Base-by-base conservation (phyloP, 2,329 filamentous ascomycete genomes). In the Lachnellula suecica region DNA sequence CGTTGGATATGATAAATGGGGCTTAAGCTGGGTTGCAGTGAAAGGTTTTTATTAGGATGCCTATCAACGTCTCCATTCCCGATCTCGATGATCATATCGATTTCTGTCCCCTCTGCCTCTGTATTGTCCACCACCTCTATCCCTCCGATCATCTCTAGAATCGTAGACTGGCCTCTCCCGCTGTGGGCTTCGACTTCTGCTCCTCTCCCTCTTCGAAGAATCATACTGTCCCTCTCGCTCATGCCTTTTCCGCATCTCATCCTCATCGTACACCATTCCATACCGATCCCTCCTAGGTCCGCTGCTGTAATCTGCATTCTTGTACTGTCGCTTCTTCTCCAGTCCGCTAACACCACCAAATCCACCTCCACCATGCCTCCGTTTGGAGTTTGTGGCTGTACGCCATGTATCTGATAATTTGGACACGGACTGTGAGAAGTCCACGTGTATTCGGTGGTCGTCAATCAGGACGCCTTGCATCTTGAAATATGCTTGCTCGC, bases 381-480 rank as follows among this genome's bases (percentile, higher is more conserved):
- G 82, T 74, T 96, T 97, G 37, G 80, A 82, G 66, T 96, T 96
- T 19, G 92, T 91, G 38, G 87, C 86, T 54, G 84, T 87, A 57
- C 94, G 82, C 94, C 94, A 99, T 15, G 86, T 85, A 57, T 96
- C 90, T 42, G 91, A 94, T 7, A 99, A 74, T 67, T 91, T 93
- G 57, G 85, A 82, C 56, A 92, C 94, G 68, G 91, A 96, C 74
- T 99, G 94, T 10, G 92, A 97, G 71, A 99, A 99, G 72, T 99
- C 94, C 51, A 99, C 94, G 67, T 99, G 94, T 58, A 99, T 99
- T 38, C 94, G 87, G 59, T 96, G 89, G 64, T 99, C 94, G 65
- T 99, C 94, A 59, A 99, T 97, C 50, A 99, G 75, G 2, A 97
- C 93, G 2, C 88, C 91, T 70, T 99, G 91, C 94, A 99, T 99